Evolutionary conservation across 2,329 filamentous ascomycete genomes (phyloP).

Genomic region (Fusarium continuum): DNA sequence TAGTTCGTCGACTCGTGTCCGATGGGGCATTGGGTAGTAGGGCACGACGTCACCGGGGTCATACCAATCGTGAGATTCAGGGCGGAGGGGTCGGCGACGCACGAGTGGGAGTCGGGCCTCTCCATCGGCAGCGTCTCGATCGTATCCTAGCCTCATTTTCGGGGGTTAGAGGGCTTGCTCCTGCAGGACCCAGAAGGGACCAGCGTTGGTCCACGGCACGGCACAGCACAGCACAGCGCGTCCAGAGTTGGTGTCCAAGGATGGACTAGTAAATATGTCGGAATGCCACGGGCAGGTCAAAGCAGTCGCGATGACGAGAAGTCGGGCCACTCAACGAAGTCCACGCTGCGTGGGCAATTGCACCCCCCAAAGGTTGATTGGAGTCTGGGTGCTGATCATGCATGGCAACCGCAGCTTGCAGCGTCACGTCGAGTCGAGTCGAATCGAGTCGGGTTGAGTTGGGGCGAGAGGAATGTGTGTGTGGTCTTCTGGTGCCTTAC

Average conservation of each 20-base stretch:
- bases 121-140: conserved; percentile 45
- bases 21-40: conserved; percentile 45
- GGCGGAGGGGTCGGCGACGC: conserved; percentile 42
- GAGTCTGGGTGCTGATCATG: conserved; percentile 44
- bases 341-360: conserved; percentile 44
- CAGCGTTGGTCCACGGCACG: conserved; percentile 42
- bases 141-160: conserved; percentile 47
- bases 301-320: conserved; percentile 33
- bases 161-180: conserved; percentile 23
- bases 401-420: conserved; percentile 45
- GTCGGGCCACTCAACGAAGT: conserved; percentile 42
- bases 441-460: conserved; percentile 15
- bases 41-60: conserved; percentile 40
- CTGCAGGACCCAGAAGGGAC: conserved; percentile 25
- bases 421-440: conserved; percentile 34
- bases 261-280: conserved; percentile 31
- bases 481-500: conserved; percentile 35
- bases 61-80: conserved; percentile 42
- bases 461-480: conserved; percentile 36
- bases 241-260: conserved; percentile 26
- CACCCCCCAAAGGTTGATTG: conserved; percentile 42
- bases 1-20: conserved; percentile 43
- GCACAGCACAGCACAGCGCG: conserved; percentile 21
- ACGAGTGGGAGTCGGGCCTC: conserved; percentile 41
- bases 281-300: conserved; percentile 29